Conservation (phyloP, 2,329 filamentous ascomycete genomes). For the Grosmannia serpens region DNA sequence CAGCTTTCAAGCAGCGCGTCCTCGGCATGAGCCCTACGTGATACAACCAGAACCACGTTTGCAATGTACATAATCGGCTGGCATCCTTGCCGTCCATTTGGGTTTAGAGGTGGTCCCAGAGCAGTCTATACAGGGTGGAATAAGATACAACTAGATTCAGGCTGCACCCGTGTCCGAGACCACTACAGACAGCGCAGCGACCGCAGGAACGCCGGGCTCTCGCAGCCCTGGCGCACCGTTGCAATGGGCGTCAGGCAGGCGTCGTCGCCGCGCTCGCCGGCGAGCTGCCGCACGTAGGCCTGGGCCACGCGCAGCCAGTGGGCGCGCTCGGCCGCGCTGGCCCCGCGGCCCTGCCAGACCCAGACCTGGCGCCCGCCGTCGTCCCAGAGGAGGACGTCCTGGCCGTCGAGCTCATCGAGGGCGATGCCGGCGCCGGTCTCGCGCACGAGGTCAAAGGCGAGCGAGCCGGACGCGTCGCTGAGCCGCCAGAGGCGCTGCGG, state of each 20-base stretch:
- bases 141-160: not conserved
- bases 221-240: constrained; percentile 22
- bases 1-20: no score
- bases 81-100: no score
- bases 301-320: constrained; percentile 51
- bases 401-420: constrained; percentile 38
- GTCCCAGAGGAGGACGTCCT: constrained; percentile 52
- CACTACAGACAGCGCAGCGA: constrained; percentile 1
- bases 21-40: no score
- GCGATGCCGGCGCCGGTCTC: constrained; percentile 33
- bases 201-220: constrained; percentile 39
- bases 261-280: constrained; percentile 14
- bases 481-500: constrained; percentile 42
- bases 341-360: constrained; percentile 53
- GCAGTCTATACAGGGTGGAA: not conserved
- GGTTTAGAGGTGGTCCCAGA: not conserved
- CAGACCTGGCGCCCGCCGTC: constrained; percentile 46
- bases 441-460: constrained; percentile 47
- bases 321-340: constrained; percentile 46
- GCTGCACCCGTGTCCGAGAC: not conserved
- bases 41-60: no score
- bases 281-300: constrained; percentile 36
- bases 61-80: no score
- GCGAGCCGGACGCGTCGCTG: constrained; percentile 46
- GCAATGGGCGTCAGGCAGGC: not conserved